Evolutionary conservation across 805 yeast species (phyloP), one percentile per base, ranked within the genome.

Genomic region (Starmerella bombicola): DNA sequence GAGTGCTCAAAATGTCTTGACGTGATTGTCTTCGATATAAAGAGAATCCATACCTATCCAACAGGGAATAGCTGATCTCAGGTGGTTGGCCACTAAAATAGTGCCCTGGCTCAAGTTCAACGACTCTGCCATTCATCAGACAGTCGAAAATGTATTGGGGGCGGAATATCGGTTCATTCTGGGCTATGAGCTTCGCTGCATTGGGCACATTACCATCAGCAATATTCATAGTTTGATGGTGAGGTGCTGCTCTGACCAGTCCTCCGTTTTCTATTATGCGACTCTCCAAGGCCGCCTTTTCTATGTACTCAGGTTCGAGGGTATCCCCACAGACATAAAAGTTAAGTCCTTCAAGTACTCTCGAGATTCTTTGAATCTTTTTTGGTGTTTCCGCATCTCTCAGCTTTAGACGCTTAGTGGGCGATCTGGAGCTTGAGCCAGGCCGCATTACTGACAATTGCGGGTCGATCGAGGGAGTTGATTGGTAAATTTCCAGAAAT

Each of bases 121-220:
- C 57, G 2, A 74, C 34, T 2, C 50, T 38, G 1, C 56, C 51
- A 12, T 62, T 55, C 15, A 56, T 52, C 2, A 81, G 60, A 50
- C 91, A 75, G 48, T 81, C 86, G 33, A 74, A 63, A 5, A 83
- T 55, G 94, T 95, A 88, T 23, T 61, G 56, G 1, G 93, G 84
- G 38, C 60, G 67, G 6, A 84, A 54, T 0, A 88, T 81, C 73
- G 69, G 10, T 51, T 40, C 41, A 54, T 63, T 23, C 62, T 24
- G 20, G 18, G 25, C 10, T 4, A 40, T 5, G 6, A 40, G 20
- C 5, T 48, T 38, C 3, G 37, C 42, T 2, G 48, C 48, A 2
- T 45, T 44, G 8, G 50, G 48, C 16, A 38, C 30, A 15, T 40
- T 37, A 2, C 39, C 33, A 33, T 60, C 63, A 3, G 56, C 52